phyloP scores from a whole-genome alignment of 2,329 filamentous ascomycete genomes.

The Penicillium sp. region DNA sequence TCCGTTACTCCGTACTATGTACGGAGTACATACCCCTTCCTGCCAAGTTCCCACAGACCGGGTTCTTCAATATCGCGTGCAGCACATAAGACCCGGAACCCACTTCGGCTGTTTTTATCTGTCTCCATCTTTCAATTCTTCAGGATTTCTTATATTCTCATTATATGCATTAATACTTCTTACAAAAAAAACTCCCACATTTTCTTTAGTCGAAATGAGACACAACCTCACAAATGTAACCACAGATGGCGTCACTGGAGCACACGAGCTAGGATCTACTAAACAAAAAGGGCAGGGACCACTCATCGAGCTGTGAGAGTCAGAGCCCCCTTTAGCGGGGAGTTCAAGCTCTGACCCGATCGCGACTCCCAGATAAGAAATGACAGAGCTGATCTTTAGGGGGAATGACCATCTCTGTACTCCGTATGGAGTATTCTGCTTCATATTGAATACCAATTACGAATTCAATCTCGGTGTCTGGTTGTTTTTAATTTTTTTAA shows the following conservation, averaged over 20 bases:
- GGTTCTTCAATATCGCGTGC: conserved; percentile 7
- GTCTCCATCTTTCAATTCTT: background rate
- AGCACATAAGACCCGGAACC: conserved; percentile 4
- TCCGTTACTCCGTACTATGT: background rate
- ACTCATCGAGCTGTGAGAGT: conserved; percentile 17
- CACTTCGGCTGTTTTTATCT: conserved; percentile 1
- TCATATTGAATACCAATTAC: background rate
- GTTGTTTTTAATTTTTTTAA: too few relatives aligned
- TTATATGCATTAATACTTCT: background rate
- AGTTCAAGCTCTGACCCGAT: conserved; percentile 14
- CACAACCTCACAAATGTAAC: background rate
- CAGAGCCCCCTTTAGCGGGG: conserved; percentile 13
- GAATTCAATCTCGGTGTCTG: background rate
- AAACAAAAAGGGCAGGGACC: conserved; percentile 18
- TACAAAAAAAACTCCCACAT: background rate
- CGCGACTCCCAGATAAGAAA: conserved; percentile 14
- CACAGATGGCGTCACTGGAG: conserved; percentile 12
- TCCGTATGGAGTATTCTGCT: background rate
- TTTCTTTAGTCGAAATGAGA: background rate
- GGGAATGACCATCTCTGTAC: background rate
- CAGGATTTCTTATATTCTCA: background rate
- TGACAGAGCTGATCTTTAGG: conserved; percentile 16
- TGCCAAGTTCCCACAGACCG: conserved; percentile 1
- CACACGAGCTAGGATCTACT: conserved; percentile 8
- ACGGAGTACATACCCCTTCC: background rate